Evolutionary conservation across 441 rosid genomes (phyloP).

Genomic region (Brassica hybrid): DNA sequence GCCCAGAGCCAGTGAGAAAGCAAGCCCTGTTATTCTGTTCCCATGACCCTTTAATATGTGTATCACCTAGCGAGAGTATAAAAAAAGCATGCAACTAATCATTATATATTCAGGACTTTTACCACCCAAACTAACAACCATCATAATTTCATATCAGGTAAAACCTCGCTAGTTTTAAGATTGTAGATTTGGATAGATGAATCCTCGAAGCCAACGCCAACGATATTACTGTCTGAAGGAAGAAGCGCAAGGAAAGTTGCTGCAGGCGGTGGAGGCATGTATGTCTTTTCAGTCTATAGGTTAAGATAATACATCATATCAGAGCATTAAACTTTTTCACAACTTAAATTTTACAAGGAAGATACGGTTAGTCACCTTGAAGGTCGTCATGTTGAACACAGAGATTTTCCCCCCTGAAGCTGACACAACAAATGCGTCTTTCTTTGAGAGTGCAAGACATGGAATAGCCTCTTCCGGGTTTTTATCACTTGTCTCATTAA

Average conservation of each 20-base stretch:
- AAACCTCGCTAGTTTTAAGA: slow-evolving; percentile 6
- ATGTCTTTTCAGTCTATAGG: slow-evolving; percentile 5
- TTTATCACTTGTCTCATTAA: slow-evolving; percentile 2
- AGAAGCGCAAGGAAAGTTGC: slow-evolving; percentile 23
- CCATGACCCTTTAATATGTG: too few relatives aligned
- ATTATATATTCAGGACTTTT: too few relatives aligned
- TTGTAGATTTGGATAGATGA: slow-evolving; percentile 25
- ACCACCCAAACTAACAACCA: too few relatives aligned
- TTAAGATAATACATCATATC: background rate
- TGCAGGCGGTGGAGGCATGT: slow-evolving; percentile 23
- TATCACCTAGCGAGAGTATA: too few relatives aligned
- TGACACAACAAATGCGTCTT: slow-evolving; percentile 10
- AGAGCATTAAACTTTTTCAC: background rate
- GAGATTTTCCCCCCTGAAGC: slow-evolving; percentile 17
- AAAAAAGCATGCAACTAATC: too few relatives aligned
- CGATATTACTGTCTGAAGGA: slow-evolving; percentile 13
- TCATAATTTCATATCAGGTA: background rate
- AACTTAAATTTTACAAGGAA: background rate
- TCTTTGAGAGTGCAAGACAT: slow-evolving; percentile 21
- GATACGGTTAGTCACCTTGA: slow-evolving; percentile 11
- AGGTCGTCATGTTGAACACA: slow-evolving; percentile 22
- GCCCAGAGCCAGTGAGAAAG: too few relatives aligned
- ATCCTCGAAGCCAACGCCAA: slow-evolving; percentile 24
- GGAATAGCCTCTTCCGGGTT: slow-evolving; percentile 20
- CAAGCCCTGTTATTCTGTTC: too few relatives aligned